These are phyloP conservation scores for Cornus controversa DNA, from an alignment of 148 eudicot species.

Conservation along the genomic window DNA sequence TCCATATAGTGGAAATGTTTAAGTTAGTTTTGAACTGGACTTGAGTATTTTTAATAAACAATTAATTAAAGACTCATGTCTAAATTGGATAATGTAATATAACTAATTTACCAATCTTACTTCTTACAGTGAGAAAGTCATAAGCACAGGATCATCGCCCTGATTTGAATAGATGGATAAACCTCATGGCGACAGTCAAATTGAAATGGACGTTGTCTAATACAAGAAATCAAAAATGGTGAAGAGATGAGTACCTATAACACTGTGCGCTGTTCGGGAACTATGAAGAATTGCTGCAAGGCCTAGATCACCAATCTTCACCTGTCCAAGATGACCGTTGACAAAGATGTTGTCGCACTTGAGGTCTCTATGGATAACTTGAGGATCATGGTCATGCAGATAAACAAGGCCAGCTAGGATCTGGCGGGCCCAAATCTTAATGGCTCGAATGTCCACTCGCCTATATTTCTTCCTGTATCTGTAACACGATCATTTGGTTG, in stretches of 20 bases:
- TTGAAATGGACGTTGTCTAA: neutral
- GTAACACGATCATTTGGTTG: constrained; percentile 11
- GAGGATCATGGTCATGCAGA: constrained; percentile 54
- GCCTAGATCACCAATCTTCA: constrained; percentile 71
- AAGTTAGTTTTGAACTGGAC: neutral
- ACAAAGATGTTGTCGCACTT: constrained; percentile 64
- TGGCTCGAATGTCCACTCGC: constrained; percentile 39
- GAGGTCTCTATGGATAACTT: constrained; percentile 55
- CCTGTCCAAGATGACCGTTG: constrained; percentile 64
- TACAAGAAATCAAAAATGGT: neutral
- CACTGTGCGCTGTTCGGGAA: constrained; percentile 45
- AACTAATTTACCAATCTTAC: neutral
- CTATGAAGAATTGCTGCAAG: constrained; percentile 47
- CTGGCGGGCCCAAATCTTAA: constrained; percentile 62
- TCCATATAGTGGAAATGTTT: neutral
- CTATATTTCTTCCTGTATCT: constrained; percentile 54
- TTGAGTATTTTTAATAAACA: neutral
- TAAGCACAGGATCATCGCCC: no score
- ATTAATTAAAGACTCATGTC: neutral
- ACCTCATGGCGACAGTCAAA: no score
- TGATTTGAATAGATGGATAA: no score
- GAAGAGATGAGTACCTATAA: constrained; percentile 31
- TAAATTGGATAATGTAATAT: neutral
- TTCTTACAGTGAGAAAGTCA: neutral
- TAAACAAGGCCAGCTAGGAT: constrained; percentile 52